Conservation (phyloP, 2,329 filamentous ascomycete species). For the Colletotrichum camelliae region DNA sequence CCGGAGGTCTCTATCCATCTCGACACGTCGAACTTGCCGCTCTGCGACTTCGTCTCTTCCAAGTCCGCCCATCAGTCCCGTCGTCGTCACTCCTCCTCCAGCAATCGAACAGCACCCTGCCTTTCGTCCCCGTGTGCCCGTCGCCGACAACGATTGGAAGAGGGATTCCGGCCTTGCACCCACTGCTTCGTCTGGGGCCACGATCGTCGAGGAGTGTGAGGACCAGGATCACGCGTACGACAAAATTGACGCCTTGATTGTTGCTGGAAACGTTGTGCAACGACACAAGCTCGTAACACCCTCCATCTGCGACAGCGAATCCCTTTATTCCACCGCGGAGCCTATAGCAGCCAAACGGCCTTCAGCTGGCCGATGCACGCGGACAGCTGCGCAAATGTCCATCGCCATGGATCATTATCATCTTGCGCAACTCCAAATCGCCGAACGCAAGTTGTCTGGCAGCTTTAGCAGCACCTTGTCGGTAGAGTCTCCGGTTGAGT, state of each 20-base stretch:
- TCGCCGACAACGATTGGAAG: constrained; percentile 47
- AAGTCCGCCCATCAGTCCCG: constrained; percentile 25
- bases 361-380: constrained; percentile 1
- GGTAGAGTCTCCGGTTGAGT: constrained; percentile 22
- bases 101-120: constrained; percentile 58
- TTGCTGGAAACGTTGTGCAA: neutral
- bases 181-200: constrained; percentile 45
- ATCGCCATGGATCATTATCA: constrained; percentile 3
- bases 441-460: constrained; percentile 27
- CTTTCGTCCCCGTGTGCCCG: constrained; percentile 39
- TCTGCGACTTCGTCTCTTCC: constrained; percentile 9
- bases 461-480: constrained; percentile 31
- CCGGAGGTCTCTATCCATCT: constrained; percentile 29
- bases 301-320: constrained; percentile 29
- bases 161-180: constrained; percentile 61
- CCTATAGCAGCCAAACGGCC: neutral
- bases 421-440: neutral
- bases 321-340: constrained; percentile 31
- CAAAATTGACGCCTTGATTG: neutral
- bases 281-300: constrained; percentile 23
- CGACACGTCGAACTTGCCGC: constrained; percentile 17
- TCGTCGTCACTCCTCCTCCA: constrained; percentile 39
- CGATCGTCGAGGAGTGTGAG: constrained; percentile 43
- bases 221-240: constrained; percentile 39
- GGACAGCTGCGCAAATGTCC: neutral